Conservation (phyloP, 176 grass and related monocot genomes). For the Alloteropsis semialata region DNA sequence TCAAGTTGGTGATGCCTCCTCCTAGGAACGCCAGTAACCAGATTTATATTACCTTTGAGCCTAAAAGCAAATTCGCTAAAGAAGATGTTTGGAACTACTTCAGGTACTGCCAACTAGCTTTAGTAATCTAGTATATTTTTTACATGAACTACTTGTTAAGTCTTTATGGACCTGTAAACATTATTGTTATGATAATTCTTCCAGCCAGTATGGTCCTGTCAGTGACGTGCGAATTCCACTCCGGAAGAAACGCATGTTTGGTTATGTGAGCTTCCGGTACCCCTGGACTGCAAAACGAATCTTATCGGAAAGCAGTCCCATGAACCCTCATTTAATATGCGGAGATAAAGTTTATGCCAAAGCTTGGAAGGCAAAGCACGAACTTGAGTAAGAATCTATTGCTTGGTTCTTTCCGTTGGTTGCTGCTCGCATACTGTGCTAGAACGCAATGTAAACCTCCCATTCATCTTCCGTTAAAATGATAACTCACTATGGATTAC, state of each 20-base stretch:
- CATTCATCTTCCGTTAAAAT: neutral
- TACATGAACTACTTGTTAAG: neutral
- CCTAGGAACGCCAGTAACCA: constrained; percentile 15
- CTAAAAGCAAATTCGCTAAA: constrained; percentile 43
- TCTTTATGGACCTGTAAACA: neutral
- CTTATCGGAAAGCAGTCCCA: constrained; percentile 33
- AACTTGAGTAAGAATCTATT: constrained; percentile 13
- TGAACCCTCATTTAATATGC: constrained; percentile 48
- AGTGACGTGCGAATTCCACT: constrained; percentile 41
- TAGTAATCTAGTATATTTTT: neutral
- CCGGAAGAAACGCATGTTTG: constrained; percentile 37
- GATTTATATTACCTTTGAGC: constrained; percentile 60
- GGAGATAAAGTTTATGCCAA: constrained; percentile 32
- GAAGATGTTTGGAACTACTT: constrained; percentile 49
- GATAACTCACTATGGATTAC: neutral
- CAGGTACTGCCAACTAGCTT: constrained; percentile 25
- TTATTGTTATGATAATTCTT: constrained; percentile 14
- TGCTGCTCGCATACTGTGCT: neutral
- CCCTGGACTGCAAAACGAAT: constrained; percentile 40
- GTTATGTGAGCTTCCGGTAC: constrained; percentile 64
- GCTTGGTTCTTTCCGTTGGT: neutral
- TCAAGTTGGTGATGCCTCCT: constrained; percentile 18
- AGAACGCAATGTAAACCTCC: neutral
- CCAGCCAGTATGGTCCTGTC: constrained; percentile 57
- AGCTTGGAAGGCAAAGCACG: constrained; percentile 40